phyloP scores from a whole-genome alignment of 305 asterid species.

The Rubia tinctorum region DNA sequence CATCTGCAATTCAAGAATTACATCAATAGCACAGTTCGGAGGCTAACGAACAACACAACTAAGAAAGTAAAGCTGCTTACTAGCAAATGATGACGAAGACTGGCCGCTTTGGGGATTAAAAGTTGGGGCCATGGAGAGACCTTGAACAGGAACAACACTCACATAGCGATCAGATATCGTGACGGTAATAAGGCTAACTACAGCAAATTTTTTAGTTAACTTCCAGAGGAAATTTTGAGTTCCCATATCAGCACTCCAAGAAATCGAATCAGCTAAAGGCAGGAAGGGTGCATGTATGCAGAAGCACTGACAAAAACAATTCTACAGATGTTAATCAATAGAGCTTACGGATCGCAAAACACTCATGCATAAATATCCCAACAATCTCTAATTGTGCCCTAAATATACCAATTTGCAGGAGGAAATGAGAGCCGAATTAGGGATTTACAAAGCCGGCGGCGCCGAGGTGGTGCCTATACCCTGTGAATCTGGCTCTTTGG shows the following conservation, averaged over 20 bases:
- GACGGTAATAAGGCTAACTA: constrained; percentile 57
- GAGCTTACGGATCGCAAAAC: neutral
- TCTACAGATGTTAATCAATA: neutral
- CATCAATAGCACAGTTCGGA: neutral
- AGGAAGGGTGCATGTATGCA: constrained; percentile 17
- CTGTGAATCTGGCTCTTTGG: no score
- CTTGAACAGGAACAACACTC: constrained; percentile 61
- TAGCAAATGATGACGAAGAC: constrained; percentile 34
- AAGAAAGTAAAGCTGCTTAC: constrained; percentile 25
- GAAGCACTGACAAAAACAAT: neutral
- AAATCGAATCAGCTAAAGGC: constrained; percentile 10
- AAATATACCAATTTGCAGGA: neutral
- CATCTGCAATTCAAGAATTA: constrained; percentile 43
- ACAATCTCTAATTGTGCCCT: neutral
- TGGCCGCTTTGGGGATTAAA: constrained; percentile 43
- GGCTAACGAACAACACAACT: neutral
- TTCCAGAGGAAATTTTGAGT: constrained; percentile 37
- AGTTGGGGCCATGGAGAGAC: constrained; percentile 83
- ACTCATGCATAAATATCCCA: neutral
- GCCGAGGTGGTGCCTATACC: no score
- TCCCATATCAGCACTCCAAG: constrained; percentile 32
- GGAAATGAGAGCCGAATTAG: neutral
- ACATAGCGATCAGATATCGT: constrained; percentile 70
- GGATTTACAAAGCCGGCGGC: neutral
- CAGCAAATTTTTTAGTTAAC: constrained; percentile 43